Conservation (phyloP, 495 filamentous ascomycete genomes). For the Penicillium argentinense region DNA sequence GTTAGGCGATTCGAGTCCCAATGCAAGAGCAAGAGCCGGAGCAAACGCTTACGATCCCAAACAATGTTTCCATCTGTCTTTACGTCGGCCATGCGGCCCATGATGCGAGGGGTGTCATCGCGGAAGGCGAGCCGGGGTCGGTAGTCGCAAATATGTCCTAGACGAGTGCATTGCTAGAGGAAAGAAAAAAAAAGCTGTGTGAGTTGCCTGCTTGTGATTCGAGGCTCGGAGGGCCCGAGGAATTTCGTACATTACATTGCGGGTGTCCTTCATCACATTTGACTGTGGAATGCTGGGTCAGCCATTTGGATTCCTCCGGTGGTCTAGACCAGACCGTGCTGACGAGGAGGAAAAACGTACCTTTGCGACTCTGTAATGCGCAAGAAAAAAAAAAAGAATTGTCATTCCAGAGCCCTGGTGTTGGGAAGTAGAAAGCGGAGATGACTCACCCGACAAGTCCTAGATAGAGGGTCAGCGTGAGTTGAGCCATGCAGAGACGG, state of each 20-base stretch:
- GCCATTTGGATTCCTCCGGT: slow-evolving; percentile 3
- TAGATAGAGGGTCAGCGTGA: slow-evolving; percentile 24
- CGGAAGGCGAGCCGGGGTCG: slow-evolving; percentile 55
- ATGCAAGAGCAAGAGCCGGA: too few relatives aligned
- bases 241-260: slow-evolving; percentile 46
- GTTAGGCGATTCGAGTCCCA: too few relatives aligned
- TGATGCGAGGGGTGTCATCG: slow-evolving; percentile 55
- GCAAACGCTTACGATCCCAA: slow-evolving; percentile 52
- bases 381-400: slow-evolving; percentile 8
- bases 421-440: not conserved
- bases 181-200: not conserved
- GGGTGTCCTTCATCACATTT: slow-evolving; percentile 57
- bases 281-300: slow-evolving; percentile 27
- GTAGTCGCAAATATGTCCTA: slow-evolving; percentile 59
- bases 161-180: slow-evolving; percentile 53
- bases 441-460: slow-evolving; percentile 52
- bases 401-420: not conserved
- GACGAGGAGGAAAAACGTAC: slow-evolving; percentile 27
- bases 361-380: slow-evolving; percentile 48
- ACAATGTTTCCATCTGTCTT: slow-evolving; percentile 47
- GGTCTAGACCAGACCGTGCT: too few relatives aligned
- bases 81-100: slow-evolving; percentile 57
- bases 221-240: not conserved
- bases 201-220: too few relatives aligned
- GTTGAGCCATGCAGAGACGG: slow-evolving; percentile 1